Percentiles rank a stretch among this genome's conserved stretches.
These are phyloP conservation scores for Hypoxylon subgilvum DNA, from an alignment of 495 filamentous ascomycete species.

Conservation along the genomic window DNA sequence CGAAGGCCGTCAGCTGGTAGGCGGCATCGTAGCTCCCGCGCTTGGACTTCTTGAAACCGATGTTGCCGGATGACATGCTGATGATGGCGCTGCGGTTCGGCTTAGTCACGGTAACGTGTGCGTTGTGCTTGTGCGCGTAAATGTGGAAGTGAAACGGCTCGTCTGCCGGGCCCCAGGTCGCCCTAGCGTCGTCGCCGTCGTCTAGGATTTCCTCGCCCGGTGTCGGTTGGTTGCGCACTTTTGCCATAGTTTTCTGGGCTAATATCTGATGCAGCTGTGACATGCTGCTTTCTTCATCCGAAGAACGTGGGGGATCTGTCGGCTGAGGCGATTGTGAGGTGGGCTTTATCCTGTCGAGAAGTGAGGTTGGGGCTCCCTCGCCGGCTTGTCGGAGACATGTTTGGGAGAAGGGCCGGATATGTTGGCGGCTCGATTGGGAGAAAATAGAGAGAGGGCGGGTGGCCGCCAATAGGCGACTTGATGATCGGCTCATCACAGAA, in stretches of 20 bases:
- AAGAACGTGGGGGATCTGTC: constrained; percentile 2
- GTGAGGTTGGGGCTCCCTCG: neutral
- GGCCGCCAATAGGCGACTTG: constrained; percentile 55
- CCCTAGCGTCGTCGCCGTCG: constrained; percentile 32
- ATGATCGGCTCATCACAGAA: constrained; percentile 52
- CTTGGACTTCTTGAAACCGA: constrained; percentile 81
- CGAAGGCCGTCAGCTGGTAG: constrained; percentile 81
- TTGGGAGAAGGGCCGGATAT: constrained; percentile 52
- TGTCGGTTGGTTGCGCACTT: constrained; percentile 29
- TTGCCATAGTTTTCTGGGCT: constrained; percentile 18
- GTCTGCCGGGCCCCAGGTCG: constrained; percentile 25
- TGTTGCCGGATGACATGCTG: constrained; percentile 76
- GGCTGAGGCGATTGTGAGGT: neutral
- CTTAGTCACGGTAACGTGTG: constrained; percentile 83
- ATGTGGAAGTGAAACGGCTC: constrained; percentile 85
- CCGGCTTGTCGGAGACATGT: constrained; percentile 29
- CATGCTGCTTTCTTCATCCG: neutral
- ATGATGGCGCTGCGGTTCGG: constrained; percentile 79
- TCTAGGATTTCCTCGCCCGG: constrained; percentile 23
- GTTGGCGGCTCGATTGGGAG: constrained; percentile 40
- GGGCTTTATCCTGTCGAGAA: constrained; percentile 2
- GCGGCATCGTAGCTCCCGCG: constrained; percentile 89
- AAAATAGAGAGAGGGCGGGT: constrained; percentile 41
- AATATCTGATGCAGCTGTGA: constrained; percentile 17
- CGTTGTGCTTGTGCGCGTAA: constrained; percentile 87